Conservation (phyloP, 129 eudicot species). For the Escallonia herrerae region DNA sequence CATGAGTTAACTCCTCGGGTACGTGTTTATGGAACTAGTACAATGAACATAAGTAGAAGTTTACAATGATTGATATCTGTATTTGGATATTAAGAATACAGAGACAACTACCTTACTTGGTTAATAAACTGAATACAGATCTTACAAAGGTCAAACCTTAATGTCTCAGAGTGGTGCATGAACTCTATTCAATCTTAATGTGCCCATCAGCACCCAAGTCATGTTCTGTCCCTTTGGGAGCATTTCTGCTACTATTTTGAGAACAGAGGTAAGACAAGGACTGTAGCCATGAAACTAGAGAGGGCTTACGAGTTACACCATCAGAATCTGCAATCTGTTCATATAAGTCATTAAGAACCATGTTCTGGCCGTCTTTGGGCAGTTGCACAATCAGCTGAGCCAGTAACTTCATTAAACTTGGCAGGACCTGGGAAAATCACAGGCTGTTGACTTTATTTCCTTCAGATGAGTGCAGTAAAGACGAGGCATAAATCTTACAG, state of each 20-base stretch:
- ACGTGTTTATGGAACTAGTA: too few relatives aligned
- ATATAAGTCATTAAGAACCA: conserved; percentile 69
- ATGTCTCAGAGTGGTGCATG: conserved; percentile 53
- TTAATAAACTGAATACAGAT: too few relatives aligned
- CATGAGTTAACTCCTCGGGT: too few relatives aligned
- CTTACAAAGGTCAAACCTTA: too few relatives aligned
- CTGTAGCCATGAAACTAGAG: conserved; percentile 89
- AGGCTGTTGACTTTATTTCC: background rate
- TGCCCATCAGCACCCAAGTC: too few relatives aligned
- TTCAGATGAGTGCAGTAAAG: background rate
- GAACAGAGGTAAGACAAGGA: conserved; percentile 81
- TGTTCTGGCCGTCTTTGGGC: conserved; percentile 58
- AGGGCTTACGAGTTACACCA: conserved; percentile 80
- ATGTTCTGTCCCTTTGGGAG: conserved; percentile 17
- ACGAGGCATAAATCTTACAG: background rate
- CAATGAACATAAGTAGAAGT: too few relatives aligned
- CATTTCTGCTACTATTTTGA: conserved; percentile 33
- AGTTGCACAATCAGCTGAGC: conserved; percentile 62
- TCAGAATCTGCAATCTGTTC: conserved; percentile 91
- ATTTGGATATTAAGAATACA: too few relatives aligned
- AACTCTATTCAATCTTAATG: conserved; percentile 36
- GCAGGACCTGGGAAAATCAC: conserved; percentile 51
- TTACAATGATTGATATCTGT: too few relatives aligned
- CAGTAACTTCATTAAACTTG: conserved; percentile 77
- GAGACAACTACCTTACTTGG: too few relatives aligned